Percentiles rank a stretch among this genome's conserved stretches.
These are phyloP conservation scores for Anacardium occidentale DNA, from an alignment of 345 rosid species.

Conservation along the genomic window DNA sequence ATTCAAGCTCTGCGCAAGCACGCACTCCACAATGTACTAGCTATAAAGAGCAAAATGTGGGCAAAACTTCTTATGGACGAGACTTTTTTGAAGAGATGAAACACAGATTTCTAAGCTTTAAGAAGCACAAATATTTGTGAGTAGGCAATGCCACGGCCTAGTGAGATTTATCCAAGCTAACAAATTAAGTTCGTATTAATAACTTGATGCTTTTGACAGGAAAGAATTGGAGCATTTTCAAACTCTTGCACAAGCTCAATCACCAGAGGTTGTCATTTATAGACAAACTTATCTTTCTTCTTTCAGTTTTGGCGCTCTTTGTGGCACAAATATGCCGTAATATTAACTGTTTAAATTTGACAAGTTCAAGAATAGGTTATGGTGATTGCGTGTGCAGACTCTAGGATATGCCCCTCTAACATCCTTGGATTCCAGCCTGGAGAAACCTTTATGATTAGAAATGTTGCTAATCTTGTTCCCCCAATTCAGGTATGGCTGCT, in stretches of 20 bases:
- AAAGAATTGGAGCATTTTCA: constrained; percentile 62
- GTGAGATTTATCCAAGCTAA: background rate
- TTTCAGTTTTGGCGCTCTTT: background rate
- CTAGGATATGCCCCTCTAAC: constrained; percentile 88
- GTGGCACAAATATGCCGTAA: background rate
- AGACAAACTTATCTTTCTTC: background rate
- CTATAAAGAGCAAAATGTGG: constrained; percentile 14
- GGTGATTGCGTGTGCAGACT: constrained; percentile 96
- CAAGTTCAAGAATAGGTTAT: constrained; percentile 55
- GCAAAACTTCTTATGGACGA: constrained; percentile 15
- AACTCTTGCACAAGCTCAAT: constrained; percentile 68
- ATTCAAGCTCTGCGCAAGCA: constrained; percentile 22
- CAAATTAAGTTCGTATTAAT: background rate
- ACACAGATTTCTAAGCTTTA: constrained; percentile 54
- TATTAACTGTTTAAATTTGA: constrained; percentile 27
- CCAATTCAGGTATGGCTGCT: constrained; percentile 54
- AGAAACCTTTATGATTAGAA: constrained; percentile 82
- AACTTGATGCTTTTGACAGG: constrained; percentile 36
- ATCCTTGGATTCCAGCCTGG: constrained; percentile 92
- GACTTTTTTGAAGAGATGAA: constrained; percentile 46
- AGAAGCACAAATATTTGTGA: constrained; percentile 54
- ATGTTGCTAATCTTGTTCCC: constrained; percentile 92
- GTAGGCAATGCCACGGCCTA: constrained; percentile 7
- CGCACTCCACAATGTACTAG: constrained; percentile 14
- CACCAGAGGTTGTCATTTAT: constrained; percentile 66